Percentiles rank a stretch among this genome's conserved stretches.
These are phyloP conservation scores for Secale cereale DNA, from an alignment of 176 grass and related monocot species.

Conservation along the genomic window DNA sequence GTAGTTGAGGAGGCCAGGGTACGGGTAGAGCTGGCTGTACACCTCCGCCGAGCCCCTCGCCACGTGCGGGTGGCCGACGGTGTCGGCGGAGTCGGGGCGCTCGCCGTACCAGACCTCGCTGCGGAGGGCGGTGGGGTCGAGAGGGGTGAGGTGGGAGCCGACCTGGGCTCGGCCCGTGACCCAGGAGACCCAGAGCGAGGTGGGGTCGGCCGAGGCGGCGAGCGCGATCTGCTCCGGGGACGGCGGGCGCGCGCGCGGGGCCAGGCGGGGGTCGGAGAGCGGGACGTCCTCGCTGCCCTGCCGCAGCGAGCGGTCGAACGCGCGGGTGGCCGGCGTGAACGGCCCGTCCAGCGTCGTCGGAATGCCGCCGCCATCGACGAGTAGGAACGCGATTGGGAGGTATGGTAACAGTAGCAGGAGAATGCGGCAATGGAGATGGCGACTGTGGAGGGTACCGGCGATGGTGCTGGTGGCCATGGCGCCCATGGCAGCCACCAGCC, in stretches of 20 bases:
- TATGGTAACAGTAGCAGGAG: neutral
- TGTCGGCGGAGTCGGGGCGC: neutral
- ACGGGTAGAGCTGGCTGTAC: slow-evolving; percentile 95
- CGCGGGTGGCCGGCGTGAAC: slow-evolving; percentile 55
- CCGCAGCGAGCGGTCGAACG: slow-evolving; percentile 60
- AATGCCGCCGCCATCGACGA: slow-evolving; percentile 21
- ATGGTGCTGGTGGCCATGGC: slow-evolving; percentile 1
- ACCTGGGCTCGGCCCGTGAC: slow-evolving; percentile 41
- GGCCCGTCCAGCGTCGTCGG: slow-evolving; percentile 85
- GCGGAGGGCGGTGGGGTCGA: slow-evolving; percentile 49
- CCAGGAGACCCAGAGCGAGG: slow-evolving; percentile 86
- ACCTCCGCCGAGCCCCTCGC: slow-evolving; percentile 53
- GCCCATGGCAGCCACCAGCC: neutral
- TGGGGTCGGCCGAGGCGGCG: slow-evolving; percentile 49
- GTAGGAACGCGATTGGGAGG: neutral
- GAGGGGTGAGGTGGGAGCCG: slow-evolving; percentile 23
- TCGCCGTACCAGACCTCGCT: slow-evolving; percentile 77
- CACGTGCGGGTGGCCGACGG: slow-evolving; percentile 27
- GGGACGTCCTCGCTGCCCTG: slow-evolving; percentile 77
- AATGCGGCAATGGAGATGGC: neutral
- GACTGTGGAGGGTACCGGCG: neutral
- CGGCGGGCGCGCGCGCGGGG: slow-evolving; percentile 35
- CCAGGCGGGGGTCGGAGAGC: slow-evolving; percentile 52
- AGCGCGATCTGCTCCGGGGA: slow-evolving; percentile 86
- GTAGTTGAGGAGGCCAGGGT: slow-evolving; percentile 77